Evolutionary conservation across 768 basidiomycete species (phyloP).

Genomic region (Suillus placidus): DNA sequence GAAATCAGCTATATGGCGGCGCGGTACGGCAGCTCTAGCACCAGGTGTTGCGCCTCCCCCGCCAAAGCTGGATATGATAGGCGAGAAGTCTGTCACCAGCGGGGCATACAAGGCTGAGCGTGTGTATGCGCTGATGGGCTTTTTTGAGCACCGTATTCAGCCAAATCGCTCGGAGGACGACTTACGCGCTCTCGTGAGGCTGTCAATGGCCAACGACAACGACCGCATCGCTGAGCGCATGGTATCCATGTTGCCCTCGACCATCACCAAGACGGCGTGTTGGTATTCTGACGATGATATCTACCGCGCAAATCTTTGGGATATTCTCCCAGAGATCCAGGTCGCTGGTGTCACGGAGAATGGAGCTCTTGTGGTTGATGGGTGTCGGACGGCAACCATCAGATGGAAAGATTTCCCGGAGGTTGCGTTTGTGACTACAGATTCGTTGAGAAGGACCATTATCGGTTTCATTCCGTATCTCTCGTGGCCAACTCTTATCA

Average conservation of each 20-base stretch:
- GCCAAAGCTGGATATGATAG: background rate
- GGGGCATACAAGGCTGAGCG: constrained; percentile 21
- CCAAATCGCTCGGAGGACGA: constrained; percentile 19
- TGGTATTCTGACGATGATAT: constrained; percentile 25
- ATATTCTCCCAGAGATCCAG: constrained; percentile 21
- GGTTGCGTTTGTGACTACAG: constrained; percentile 14
- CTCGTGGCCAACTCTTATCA: constrained; percentile 14
- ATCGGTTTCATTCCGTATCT: constrained; percentile 14
- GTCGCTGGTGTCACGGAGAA: constrained; percentile 21
- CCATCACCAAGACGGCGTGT: constrained; percentile 6
- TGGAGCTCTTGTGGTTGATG: constrained; percentile 23
- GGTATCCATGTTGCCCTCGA: constrained; percentile 21
- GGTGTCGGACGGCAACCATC: constrained; percentile 21
- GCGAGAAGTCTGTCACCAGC: background rate
- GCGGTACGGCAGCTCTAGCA: constrained; percentile 17
- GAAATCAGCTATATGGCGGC: constrained; percentile 23
- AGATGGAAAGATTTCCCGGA: constrained; percentile 25
- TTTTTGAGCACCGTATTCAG: constrained; percentile 25
- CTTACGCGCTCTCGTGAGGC: constrained; percentile 19
- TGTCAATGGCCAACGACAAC: constrained; percentile 28
- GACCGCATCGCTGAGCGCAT: constrained; percentile 26
- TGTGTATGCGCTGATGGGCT: constrained; percentile 27
- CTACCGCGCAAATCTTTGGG: constrained; percentile 22
- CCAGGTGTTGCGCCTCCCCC: background rate
- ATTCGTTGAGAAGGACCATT: constrained; percentile 15